Percentiles rank a stretch among this genome's conserved stretches.
Evolutionary conservation across 805 yeast species (phyloP).

Genomic region (Tanozyma kutaoensis): DNA sequence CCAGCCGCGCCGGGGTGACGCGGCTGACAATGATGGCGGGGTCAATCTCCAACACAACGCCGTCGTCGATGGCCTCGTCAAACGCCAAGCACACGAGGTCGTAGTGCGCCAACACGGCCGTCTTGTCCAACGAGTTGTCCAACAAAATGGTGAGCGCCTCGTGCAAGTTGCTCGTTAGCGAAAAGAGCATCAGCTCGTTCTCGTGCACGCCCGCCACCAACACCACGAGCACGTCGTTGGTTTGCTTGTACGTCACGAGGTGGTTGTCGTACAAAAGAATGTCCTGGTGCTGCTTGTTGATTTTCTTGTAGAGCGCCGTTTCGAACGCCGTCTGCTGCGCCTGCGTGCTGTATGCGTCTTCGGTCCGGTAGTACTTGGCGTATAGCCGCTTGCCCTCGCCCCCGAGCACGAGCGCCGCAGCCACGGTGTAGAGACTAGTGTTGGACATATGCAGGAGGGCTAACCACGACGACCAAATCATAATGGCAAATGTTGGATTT

Average conservation of each 20-base stretch:
- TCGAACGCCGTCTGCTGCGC: conserved; percentile 74
- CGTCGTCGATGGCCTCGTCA: conserved; percentile 91
- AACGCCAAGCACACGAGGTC: conserved; percentile 78
- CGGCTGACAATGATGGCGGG: conserved; percentile 77
- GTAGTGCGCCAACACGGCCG: conserved; percentile 65
- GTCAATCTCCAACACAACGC: conserved; percentile 83
- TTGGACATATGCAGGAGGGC: no score
- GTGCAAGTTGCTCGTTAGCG: conserved; percentile 61
- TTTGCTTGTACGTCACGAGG: conserved; percentile 76
- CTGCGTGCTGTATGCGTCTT: conserved; percentile 18
- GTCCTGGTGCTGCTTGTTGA: conserved; percentile 72
- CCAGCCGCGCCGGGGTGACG: conserved; percentile 58
- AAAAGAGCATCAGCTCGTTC: conserved; percentile 71
- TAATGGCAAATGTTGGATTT: no score
- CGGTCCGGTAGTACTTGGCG: conserved; percentile 73
- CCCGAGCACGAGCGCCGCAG: conserved; percentile 73
- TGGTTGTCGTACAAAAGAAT: conserved; percentile 68
- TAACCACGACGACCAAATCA: no score
- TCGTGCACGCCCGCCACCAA: conserved; percentile 68
- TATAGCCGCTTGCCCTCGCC: conserved; percentile 66
- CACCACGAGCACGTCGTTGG: conserved; percentile 60
- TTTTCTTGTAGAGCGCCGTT: conserved; percentile 52
- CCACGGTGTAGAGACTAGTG: conserved; percentile 51
- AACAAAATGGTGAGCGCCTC: conserved; percentile 74
- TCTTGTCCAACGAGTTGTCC: conserved; percentile 60